Evolutionary conservation across 2,329 filamentous ascomycete genomes (phyloP), one percentile per base, ranked within the genome.

Genomic region (Penicillium sp.): DNA sequence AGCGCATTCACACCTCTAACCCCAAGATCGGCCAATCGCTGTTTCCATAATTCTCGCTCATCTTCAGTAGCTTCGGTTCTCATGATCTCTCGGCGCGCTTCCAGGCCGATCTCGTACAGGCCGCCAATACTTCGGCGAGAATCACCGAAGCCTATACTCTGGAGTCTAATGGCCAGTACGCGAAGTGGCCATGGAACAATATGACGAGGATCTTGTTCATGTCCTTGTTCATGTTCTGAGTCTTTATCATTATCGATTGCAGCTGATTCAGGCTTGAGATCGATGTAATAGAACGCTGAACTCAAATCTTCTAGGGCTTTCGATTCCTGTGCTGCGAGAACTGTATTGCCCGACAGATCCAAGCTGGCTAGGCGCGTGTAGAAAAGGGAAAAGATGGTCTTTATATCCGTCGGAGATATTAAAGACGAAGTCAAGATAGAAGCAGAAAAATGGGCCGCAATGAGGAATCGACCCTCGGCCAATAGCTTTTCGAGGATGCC

Each of bases 141-240:
- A 74, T 99, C 94, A 4, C 88, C 88, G 62, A 94, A 96, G 1
- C 91, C 91, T 45, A 96, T 83, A 0, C 90, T 91, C 65, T 96
- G 91, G 21, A 97, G 81, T 1, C 93, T 84, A 9, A 97, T 89
- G 7, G 89, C 87, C 17, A 97, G 81, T 3, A 97, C 83, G 7
- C 94, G 86, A 52, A 99, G 81, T 42, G 89, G 84, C 93, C 94
- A 99, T 0, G 93, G 93, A 0, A 93, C 89, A 0, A 96, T 81
- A 70, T 89, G 88, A 53, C 77, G 75, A 84, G 86, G 83, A 82
- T 89, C 73, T 79, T 82, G 71, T 69, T 87, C 69, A 80, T 86
- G 70, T 85, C 89, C 73, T 79, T 82, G 71, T 69, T 87, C 69
- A 80, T 86, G 70, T 85, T 88, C 76, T 83, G 86, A 54, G 71